These are phyloP conservation scores for Colletotrichum caudatum DNA, from an alignment of 2,329 filamentous ascomycete genomes.

Conservation along the genomic window DNA sequence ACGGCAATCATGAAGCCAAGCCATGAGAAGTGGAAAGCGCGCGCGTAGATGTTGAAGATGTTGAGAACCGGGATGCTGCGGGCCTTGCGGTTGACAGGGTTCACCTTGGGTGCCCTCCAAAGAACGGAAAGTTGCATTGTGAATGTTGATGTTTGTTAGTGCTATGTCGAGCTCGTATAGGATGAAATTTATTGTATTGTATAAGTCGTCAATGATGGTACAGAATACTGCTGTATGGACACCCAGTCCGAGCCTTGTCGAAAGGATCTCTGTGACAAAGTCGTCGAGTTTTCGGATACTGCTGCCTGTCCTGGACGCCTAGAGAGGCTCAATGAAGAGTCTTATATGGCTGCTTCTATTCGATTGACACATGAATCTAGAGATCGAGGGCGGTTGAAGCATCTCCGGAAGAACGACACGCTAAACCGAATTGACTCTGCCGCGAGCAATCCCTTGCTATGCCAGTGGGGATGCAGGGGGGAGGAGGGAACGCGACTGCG, in stretches of 20 bases:
- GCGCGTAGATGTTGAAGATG: constrained; percentile 81
- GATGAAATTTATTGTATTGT: not conserved
- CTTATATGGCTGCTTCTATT: constrained; percentile 32
- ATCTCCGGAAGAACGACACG: constrained; percentile 37
- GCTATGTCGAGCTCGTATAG: not conserved
- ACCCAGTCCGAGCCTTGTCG: not conserved
- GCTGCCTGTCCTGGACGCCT: not conserved
- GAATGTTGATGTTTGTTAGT: constrained; percentile 20
- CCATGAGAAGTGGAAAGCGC: constrained; percentile 92
- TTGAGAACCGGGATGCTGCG: constrained; percentile 84
- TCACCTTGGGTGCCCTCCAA: constrained; percentile 76
- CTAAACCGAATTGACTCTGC: constrained; percentile 38
- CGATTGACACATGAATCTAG: constrained; percentile 18
- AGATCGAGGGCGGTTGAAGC: constrained; percentile 24
- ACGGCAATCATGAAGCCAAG: constrained; percentile 86
- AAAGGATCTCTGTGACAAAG: not conserved
- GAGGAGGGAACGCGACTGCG: constrained; percentile 9
- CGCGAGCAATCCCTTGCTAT: constrained; percentile 36
- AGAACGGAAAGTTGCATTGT: constrained; percentile 54
- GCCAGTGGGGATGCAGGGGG: constrained; percentile 30
- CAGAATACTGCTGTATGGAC: not conserved
- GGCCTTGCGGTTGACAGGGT: constrained; percentile 87
- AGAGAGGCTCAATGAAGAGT: constrained; percentile 1
- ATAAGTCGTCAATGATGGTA: constrained; percentile 6
- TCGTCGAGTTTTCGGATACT: not conserved